phyloP scores from a whole-genome alignment of 2,329 filamentous ascomycete genomes.

The Penicillium sclerotigenum region DNA sequence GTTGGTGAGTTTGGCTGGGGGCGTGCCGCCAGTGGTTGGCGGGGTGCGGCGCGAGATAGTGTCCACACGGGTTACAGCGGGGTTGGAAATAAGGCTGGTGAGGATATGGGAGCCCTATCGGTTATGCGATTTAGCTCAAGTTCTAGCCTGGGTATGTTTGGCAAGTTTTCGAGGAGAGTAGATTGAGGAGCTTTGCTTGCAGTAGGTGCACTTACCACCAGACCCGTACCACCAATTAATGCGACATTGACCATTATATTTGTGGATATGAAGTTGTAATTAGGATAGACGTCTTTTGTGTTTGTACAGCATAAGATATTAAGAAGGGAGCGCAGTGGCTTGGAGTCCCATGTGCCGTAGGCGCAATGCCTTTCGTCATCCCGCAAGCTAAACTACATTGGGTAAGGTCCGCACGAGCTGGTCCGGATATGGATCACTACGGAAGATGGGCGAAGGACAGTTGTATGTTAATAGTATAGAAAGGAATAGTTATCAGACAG shows the following conservation, averaged over 20 bases:
- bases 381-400: not conserved
- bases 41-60: conserved; percentile 47
- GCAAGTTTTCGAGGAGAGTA: not conserved
- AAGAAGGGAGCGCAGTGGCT: not conserved
- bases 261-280: not conserved
- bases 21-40: conserved; percentile 44
- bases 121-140: conserved; percentile 30
- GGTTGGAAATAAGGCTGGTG: conserved; percentile 44
- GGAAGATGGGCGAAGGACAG: too few relatives aligned
- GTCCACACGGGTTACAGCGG: conserved; percentile 41
- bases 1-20: conserved; percentile 61
- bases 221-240: conserved; percentile 48
- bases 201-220: conserved; percentile 45
- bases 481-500: too few relatives aligned
- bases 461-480: too few relatives aligned
- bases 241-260: conserved; percentile 48
- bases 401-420: too few relatives aligned
- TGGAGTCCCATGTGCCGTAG: too few relatives aligned
- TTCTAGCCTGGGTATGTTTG: conserved; percentile 3
- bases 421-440: too few relatives aligned
- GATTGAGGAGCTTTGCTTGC: not conserved
- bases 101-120: conserved; percentile 71
- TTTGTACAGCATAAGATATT: not conserved
- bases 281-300: too few relatives aligned
- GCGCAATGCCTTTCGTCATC: not conserved